Conservation (phyloP, 495 filamentous ascomycete species). For the Talaromyces proteolyticus region DNA sequence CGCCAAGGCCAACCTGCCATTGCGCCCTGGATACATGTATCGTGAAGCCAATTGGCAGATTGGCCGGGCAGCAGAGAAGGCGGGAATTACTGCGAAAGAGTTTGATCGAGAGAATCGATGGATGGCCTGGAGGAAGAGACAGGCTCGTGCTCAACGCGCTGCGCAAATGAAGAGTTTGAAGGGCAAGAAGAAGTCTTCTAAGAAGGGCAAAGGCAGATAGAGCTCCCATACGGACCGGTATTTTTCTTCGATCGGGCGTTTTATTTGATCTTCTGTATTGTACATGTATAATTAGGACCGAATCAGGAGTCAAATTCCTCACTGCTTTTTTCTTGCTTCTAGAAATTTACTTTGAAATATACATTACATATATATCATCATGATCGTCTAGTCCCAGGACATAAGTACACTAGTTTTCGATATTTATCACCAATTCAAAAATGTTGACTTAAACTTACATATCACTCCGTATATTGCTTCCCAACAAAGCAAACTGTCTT, state of each 20-base stretch:
- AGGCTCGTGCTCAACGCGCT: constrained; percentile 43
- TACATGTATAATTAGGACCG: constrained; percentile 2
- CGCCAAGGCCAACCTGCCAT: constrained; percentile 35
- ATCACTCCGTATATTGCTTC: too few species aligned
- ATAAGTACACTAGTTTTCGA: too few species aligned
- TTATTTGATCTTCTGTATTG: constrained; percentile 12
- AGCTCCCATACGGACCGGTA: not conserved
- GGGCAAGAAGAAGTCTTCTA: constrained; percentile 42
- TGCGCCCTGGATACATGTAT: constrained; percentile 72
- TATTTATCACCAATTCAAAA: too few species aligned
- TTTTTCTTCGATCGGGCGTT: not conserved
- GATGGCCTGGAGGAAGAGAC: constrained; percentile 56
- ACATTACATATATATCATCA: too few species aligned
- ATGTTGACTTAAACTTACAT: too few species aligned
- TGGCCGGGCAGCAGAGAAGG: constrained; percentile 59
- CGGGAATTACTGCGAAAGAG: constrained; percentile 41
- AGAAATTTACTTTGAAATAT: too few species aligned
- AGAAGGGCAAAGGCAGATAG: constrained; percentile 33
- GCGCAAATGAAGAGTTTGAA: constrained; percentile 54
- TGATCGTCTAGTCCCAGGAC: too few species aligned
- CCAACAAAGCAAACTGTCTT: too few species aligned
- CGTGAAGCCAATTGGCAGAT: constrained; percentile 82
- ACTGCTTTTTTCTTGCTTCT: too few species aligned
- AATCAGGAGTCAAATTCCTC: not conserved
- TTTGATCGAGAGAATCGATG: constrained; percentile 54